Percentiles rank a stretch among this genome's conserved stretches.
These are phyloP conservation scores for Lactifluus hygrophoroides DNA, from an alignment of 768 basidiomycete species.

Conservation along the genomic window DNA sequence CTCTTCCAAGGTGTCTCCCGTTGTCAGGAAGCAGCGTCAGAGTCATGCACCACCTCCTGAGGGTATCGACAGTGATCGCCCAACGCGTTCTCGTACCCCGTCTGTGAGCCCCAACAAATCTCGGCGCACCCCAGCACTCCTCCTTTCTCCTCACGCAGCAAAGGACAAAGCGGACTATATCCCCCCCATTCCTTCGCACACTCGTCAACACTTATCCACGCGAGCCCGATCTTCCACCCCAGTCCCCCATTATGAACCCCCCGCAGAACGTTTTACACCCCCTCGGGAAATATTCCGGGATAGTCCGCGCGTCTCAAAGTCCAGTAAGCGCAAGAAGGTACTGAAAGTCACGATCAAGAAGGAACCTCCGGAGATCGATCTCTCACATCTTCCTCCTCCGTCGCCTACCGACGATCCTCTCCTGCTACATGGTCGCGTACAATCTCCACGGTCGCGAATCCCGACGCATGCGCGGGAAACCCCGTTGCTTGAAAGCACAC, in stretches of 20 bases:
- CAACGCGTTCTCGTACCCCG: slow-evolving; percentile 14
- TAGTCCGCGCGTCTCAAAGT: slow-evolving; percentile 29
- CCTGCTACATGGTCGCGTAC: slow-evolving; percentile 43
- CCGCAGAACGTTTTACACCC: slow-evolving; percentile 59
- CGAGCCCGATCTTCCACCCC: slow-evolving; percentile 45
- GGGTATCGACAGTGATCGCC: slow-evolving; percentile 25
- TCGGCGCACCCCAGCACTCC: slow-evolving; percentile 24
- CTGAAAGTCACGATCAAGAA: slow-evolving; percentile 38
- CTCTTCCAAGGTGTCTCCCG: background rate
- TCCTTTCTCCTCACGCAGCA: slow-evolving; percentile 36
- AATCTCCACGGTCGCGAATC: slow-evolving; percentile 23
- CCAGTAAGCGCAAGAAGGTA: slow-evolving; percentile 31
- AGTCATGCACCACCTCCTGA: slow-evolving; percentile 18
- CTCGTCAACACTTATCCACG: slow-evolving; percentile 21
- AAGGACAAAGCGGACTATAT: slow-evolving; percentile 45
- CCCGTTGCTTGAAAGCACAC: slow-evolving; percentile 30
- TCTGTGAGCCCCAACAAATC: slow-evolving; percentile 22
- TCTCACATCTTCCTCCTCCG: slow-evolving; percentile 50
- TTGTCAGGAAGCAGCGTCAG: slow-evolving; percentile 16
- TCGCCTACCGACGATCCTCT: slow-evolving; percentile 74
- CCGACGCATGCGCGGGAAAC: slow-evolving; percentile 31
- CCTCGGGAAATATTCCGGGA: slow-evolving; percentile 51
- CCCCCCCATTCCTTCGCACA: slow-evolving; percentile 27
- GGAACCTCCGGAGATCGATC: slow-evolving; percentile 57
- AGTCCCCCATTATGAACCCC: slow-evolving; percentile 53